A percentile compares a stretch with the other conserved stretches of the same genome.
phyloP scores from a whole-genome alignment of 257 asterid species.

The Buddleja alternifolia region DNA sequence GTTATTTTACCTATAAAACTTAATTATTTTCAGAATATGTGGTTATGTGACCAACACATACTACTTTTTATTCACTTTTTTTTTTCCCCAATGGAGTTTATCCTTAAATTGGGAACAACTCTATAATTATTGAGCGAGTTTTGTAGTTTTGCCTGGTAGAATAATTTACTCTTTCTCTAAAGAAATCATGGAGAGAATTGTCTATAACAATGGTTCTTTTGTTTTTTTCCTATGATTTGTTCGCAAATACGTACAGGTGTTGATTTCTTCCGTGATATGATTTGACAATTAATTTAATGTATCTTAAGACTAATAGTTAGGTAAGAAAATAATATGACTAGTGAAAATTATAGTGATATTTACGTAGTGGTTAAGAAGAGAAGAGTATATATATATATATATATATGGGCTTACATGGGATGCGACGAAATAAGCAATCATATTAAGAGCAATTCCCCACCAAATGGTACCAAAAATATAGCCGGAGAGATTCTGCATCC shows the following conservation, averaged over 20 bases:
- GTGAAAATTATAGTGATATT: too few relatives aligned
- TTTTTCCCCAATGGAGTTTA: too few relatives aligned
- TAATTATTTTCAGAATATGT: too few relatives aligned
- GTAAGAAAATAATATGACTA: too few relatives aligned
- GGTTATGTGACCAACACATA: too few relatives aligned
- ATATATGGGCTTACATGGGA: slow-evolving; percentile 67
- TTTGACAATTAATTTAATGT: not conserved
- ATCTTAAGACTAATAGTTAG: not conserved
- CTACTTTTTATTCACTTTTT: too few relatives aligned
- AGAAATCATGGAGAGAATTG: not conserved
- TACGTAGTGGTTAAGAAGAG: too few relatives aligned
- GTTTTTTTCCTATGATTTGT: not conserved
- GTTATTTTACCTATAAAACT: too few relatives aligned
- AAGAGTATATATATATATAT: too few relatives aligned
- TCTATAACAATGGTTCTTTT: not conserved
- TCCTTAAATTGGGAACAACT: too few relatives aligned
- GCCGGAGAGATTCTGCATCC: slow-evolving; percentile 87
- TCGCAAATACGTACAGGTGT: not conserved
- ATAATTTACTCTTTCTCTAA: not conserved
- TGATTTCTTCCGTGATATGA: not conserved
- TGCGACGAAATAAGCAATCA: slow-evolving; percentile 94
- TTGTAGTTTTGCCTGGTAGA: too few relatives aligned
- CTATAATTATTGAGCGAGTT: too few relatives aligned
- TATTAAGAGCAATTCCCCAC: slow-evolving; percentile 99
- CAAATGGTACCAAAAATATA: slow-evolving; percentile 91